A percentile compares a stretch with the other conserved stretches of the same genome.
Evolutionary conservation across 345 rosid genomes (phyloP).

Genomic region (Kandelia obovata): DNA sequence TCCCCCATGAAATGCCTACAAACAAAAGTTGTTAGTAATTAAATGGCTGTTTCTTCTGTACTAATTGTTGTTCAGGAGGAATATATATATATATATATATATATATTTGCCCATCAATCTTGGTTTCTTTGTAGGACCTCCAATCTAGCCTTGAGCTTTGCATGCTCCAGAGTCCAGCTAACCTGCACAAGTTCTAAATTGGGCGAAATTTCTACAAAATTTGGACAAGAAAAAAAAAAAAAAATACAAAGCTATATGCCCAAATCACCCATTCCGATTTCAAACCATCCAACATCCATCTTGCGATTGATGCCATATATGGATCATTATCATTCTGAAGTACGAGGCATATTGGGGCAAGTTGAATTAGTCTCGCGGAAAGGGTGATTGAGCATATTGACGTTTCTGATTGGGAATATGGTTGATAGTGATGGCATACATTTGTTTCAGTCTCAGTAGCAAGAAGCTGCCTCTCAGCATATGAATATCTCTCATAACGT

Average conservation of each 20-base stretch:
- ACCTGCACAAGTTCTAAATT: conserved; percentile 33
- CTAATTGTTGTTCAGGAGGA: not conserved
- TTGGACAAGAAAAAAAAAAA: too few species aligned
- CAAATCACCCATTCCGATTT: too few species aligned
- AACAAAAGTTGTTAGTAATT: not conserved
- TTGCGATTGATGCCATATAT: too few species aligned
- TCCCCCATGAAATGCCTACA: conserved; percentile 91
- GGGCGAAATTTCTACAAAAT: not conserved
- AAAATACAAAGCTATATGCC: too few species aligned
- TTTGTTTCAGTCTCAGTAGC: conserved; percentile 38
- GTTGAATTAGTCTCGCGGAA: too few species aligned
- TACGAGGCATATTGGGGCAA: too few species aligned
- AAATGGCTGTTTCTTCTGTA: not conserved
- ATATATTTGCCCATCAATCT: conserved; percentile 33
- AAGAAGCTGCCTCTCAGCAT: conserved; percentile 67
- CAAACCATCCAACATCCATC: too few species aligned
- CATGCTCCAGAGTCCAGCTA: conserved; percentile 79
- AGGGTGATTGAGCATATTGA: too few species aligned
- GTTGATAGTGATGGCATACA: conserved; percentile 28
- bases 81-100: too few species aligned
- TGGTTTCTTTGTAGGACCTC: conserved; percentile 80
- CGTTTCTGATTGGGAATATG: too few species aligned
- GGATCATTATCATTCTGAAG: not conserved
- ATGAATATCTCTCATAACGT: conserved; percentile 85
- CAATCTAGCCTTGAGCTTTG: conserved; percentile 86